These are phyloP conservation scores for Solanum appendiculatum DNA, from an alignment of 257 asterid species.

Conservation along the genomic window DNA sequence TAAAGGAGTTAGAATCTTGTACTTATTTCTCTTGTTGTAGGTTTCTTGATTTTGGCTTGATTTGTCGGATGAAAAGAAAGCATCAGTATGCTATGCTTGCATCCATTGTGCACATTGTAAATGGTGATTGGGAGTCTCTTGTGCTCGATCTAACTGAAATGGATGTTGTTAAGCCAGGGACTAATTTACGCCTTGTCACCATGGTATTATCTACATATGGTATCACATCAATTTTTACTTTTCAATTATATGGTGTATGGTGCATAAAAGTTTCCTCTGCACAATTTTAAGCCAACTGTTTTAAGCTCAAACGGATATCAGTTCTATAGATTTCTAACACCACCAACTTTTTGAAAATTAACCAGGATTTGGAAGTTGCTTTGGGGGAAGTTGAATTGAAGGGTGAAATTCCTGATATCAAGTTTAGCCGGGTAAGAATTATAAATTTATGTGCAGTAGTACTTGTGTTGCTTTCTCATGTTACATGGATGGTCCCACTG, in stretches of 20 bases:
- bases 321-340: slow-evolving; percentile 2
- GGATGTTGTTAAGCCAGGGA: slow-evolving; percentile 85
- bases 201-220: slow-evolving; percentile 39
- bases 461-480: slow-evolving; percentile 2
- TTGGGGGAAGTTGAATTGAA: slow-evolving; percentile 59
- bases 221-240: not conserved
- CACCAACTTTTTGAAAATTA: slow-evolving; percentile 5
- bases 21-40: slow-evolving; percentile 22
- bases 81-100: slow-evolving; percentile 96
- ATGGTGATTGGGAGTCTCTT: slow-evolving; percentile 92
- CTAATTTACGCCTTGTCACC: slow-evolving; percentile 66
- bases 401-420: slow-evolving; percentile 67
- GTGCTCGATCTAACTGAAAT: slow-evolving; percentile 70
- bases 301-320: not conserved
- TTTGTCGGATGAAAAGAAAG: slow-evolving; percentile 93
- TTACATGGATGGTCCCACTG: not conserved
- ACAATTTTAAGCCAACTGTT: not conserved
- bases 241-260: not conserved
- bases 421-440: slow-evolving; percentile 84
- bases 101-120: slow-evolving; percentile 76
- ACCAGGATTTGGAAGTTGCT: slow-evolving; percentile 78
- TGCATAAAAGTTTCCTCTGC: not conserved
- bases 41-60: slow-evolving; percentile 95
- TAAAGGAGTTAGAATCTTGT: slow-evolving; percentile 1
- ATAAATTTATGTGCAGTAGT: not conserved